These are phyloP conservation scores for Danielia oregonensis DNA, from an alignment of 805 yeast genomes.

Conservation along the genomic window DNA sequence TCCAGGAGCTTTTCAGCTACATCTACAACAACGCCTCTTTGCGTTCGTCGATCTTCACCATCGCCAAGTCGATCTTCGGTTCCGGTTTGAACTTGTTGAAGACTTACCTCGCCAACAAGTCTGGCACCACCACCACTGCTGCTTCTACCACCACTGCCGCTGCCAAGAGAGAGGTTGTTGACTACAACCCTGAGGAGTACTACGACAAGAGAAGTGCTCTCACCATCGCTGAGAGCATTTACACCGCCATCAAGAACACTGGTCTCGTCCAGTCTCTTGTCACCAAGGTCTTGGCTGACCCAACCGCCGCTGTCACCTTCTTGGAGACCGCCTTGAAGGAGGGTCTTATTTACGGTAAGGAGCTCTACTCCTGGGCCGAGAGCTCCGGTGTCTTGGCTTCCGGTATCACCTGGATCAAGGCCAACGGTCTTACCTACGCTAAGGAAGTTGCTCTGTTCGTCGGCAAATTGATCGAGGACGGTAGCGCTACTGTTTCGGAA, in stretches of 20 bases:
- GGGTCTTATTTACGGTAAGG: slow-evolving; percentile 32
- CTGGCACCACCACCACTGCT: slow-evolving; percentile 15
- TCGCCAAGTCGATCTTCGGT: slow-evolving; percentile 32
- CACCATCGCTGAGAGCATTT: slow-evolving; percentile 24
- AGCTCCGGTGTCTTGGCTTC: slow-evolving; percentile 29
- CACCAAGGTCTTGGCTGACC: slow-evolving; percentile 35
- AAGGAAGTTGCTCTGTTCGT: slow-evolving; percentile 25
- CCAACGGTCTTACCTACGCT: slow-evolving; percentile 25
- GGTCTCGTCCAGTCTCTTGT: slow-evolving; percentile 30
- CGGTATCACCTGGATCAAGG: slow-evolving; percentile 22
- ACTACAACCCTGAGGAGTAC: slow-evolving; percentile 20
- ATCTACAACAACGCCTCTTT: slow-evolving; percentile 31
- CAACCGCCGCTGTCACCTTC: slow-evolving; percentile 28
- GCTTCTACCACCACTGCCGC: slow-evolving; percentile 16
- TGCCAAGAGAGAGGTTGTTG: slow-evolving; percentile 15
- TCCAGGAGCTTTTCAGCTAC: slow-evolving; percentile 28
- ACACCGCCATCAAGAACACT: slow-evolving; percentile 28
- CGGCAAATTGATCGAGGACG: slow-evolving; percentile 22
- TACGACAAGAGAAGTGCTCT: slow-evolving; percentile 36
- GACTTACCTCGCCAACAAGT: slow-evolving; percentile 14
- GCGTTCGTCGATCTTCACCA: slow-evolving; percentile 28
- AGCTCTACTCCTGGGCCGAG: slow-evolving; percentile 36
- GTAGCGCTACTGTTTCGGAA: slow-evolving; percentile 24
- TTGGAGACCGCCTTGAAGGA: slow-evolving; percentile 30
- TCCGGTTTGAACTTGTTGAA: slow-evolving; percentile 28